phyloP scores from a whole-genome alignment of 192 early-diverging fungal species.

The Gaertneriomyces semiglobifer region DNA sequence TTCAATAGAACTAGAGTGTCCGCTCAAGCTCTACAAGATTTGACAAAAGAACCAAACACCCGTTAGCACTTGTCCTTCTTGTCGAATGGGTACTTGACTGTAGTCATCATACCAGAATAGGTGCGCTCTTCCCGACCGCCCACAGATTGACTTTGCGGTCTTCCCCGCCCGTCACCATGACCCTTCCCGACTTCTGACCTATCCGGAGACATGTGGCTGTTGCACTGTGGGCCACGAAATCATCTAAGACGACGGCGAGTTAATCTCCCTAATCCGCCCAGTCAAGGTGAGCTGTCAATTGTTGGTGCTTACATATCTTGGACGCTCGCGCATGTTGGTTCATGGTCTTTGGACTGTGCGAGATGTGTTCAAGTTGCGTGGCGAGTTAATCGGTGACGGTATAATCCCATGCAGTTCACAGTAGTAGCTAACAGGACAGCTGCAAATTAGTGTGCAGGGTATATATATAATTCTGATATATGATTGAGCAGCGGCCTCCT shows the following conservation, averaged over 20 bases:
- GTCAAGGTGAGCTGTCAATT: background rate
- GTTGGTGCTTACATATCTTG: slow-evolving; percentile 7
- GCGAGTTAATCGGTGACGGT: too few species aligned
- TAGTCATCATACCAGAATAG: slow-evolving; percentile 44
- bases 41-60: background rate
- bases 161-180: slow-evolving; percentile 58
- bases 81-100: background rate
- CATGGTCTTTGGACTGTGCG: slow-evolving; percentile 2
- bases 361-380: too few species aligned
- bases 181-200: slow-evolving; percentile 50
- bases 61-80: too few species aligned
- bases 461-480: too few species aligned
- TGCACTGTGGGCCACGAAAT: slow-evolving; percentile 47
- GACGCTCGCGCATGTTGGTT: slow-evolving; percentile 19
- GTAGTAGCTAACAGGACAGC: too few species aligned
- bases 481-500: too few species aligned
- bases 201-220: slow-evolving; percentile 48
- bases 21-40: slow-evolving; percentile 35
- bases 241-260: slow-evolving; percentile 23
- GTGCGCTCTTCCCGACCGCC: slow-evolving; percentile 49
- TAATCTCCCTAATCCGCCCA: background rate
- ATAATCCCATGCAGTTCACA: too few species aligned
- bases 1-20: slow-evolving; percentile 45
- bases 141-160: slow-evolving; percentile 56
- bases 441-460: too few species aligned